Percentiles rank a stretch among this genome's conserved stretches.
Evolutionary conservation across 2,329 filamentous ascomycete genomes (phyloP).

Genomic region (Pochonia chlamydosporia): DNA sequence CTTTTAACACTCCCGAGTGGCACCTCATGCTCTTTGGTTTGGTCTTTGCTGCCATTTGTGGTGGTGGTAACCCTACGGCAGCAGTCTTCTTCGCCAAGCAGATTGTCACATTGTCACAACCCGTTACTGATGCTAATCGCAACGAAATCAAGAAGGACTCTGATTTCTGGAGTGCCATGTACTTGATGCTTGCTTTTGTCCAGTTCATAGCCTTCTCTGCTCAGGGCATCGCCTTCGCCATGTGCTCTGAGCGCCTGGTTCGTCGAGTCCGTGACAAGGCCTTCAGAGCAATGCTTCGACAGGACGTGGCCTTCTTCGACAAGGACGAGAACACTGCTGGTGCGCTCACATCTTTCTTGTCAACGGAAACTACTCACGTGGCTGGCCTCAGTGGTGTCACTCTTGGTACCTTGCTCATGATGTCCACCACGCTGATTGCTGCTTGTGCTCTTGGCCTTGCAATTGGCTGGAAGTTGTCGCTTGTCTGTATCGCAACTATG

Average conservation of each 20-base stretch:
- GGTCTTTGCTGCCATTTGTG: conserved; percentile 68
- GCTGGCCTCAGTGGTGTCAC: conserved; percentile 84
- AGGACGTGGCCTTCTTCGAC: conserved; percentile 92
- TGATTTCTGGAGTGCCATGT: conserved; percentile 87
- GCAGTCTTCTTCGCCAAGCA: conserved; percentile 82
- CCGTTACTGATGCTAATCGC: conserved; percentile 43
- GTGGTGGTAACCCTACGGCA: conserved; percentile 67
- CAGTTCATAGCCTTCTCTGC: conserved; percentile 62
- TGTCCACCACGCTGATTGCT: conserved; percentile 70
- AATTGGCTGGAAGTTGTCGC: conserved; percentile 81
- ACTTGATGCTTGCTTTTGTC: conserved; percentile 72
- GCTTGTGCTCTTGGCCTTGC: conserved; percentile 65
- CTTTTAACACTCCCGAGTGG: conserved; percentile 73
- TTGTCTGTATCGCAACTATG: conserved; percentile 75
- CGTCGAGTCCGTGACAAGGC: conserved; percentile 76
- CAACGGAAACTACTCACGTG: conserved; percentile 83
- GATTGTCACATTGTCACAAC: conserved; percentile 62
- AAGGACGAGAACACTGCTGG: conserved; percentile 83
- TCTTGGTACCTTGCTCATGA: conserved; percentile 78
- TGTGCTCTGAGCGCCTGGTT: conserved; percentile 80
- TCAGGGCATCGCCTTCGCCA: conserved; percentile 73
- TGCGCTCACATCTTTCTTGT: conserved; percentile 80
- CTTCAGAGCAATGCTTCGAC: conserved; percentile 82
- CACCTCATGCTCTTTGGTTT: conserved; percentile 68
- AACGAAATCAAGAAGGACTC: conserved; percentile 60